Evolutionary conservation across 2,329 filamentous ascomycete genomes (phyloP), one percentile per base, ranked within the genome.

Genomic region (Fusarium marasasianum): DNA sequence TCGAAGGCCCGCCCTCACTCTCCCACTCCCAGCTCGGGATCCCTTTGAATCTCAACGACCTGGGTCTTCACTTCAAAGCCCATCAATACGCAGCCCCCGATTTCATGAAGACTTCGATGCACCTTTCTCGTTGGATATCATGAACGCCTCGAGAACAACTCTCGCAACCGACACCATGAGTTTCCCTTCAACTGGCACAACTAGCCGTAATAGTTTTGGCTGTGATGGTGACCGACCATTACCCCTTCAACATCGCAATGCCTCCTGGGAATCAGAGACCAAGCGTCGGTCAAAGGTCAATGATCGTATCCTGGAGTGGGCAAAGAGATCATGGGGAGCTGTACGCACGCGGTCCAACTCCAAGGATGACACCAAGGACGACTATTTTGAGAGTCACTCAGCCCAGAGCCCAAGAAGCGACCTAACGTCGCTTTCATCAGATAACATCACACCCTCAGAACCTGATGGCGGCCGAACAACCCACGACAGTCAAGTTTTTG

Each of bases 91-190:
- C 59, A 81, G 77, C 55, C 82, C 82, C 20, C 80, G 81, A 38
- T 83, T 83, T 69, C 79, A 66, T 67, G 82, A 83, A 70, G 80
- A 83, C 62, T 83, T 83, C 65, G 79, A 83, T 66, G 82, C 82
- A 5, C 82, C 82, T 22, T 83, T 83, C 69, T 83, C 80, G 41
- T 79, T 80, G 69, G 79, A 78, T 13, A 76, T 83, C 37, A 69
- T 82, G 69, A 80, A 82, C 59, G 76, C 79, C 50, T 80, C 80
- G 2, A 73, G 72, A 38, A 79, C 77, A 24, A 79, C 79, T 5
- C 72, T 78, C 35, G 69, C 77, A 29, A 80, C 78, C 47, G 76
- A 79, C 31, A 66, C 53, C 54, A 77, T 77, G 63, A 78, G 74
- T 56, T 80, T 74, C 20, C 76, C 79, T 44, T 78, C 73, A 15